Evolutionary conservation across 2,329 filamentous ascomycete species (phyloP).

Genomic region (Fusarium subglutinans): DNA sequence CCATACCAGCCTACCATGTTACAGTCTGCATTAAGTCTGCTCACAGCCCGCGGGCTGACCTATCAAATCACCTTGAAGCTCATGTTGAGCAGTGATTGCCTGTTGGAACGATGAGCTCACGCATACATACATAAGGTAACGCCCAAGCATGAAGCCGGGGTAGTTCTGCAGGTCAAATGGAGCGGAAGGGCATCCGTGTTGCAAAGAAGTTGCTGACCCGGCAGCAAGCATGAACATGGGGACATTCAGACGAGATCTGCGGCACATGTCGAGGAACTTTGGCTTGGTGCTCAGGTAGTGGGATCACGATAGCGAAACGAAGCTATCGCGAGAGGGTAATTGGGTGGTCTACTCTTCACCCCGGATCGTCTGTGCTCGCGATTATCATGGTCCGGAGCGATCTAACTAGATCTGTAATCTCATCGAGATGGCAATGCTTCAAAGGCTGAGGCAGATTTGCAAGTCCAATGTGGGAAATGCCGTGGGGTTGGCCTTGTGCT

Average conservation of each 20-base stretch:
- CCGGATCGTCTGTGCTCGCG: constrained; percentile 22
- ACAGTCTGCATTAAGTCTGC: constrained; percentile 27
- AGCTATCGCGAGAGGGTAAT: constrained; percentile 23
- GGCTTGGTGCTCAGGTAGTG: neutral
- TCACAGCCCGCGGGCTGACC: constrained; percentile 15
- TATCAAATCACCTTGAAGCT: constrained; percentile 24
- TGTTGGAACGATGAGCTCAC: constrained; percentile 22
- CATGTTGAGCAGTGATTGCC: constrained; percentile 10
- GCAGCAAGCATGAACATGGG: constrained; percentile 24
- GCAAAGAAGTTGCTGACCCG: constrained; percentile 8
- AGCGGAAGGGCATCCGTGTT: constrained; percentile 16
- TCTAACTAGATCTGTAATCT: constrained; percentile 23
- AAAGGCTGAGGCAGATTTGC: neutral
- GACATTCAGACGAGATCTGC: constrained; percentile 17
- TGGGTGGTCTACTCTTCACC: constrained; percentile 6
- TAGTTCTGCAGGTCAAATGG: constrained; percentile 29
- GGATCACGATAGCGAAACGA: constrained; percentile 22
- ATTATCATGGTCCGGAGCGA: constrained; percentile 17
- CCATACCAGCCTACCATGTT: constrained; percentile 34
- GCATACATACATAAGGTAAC: constrained; percentile 13
- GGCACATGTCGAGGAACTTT: constrained; percentile 5
- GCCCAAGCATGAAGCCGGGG: constrained; percentile 16
- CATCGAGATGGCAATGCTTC: constrained; percentile 31
- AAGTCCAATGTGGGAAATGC: constrained; percentile 10
- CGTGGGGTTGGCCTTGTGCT: constrained; percentile 15